Base-by-base conservation (phyloP, 495 filamentous ascomycete genomes). In the Penicillium silybi region DNA sequence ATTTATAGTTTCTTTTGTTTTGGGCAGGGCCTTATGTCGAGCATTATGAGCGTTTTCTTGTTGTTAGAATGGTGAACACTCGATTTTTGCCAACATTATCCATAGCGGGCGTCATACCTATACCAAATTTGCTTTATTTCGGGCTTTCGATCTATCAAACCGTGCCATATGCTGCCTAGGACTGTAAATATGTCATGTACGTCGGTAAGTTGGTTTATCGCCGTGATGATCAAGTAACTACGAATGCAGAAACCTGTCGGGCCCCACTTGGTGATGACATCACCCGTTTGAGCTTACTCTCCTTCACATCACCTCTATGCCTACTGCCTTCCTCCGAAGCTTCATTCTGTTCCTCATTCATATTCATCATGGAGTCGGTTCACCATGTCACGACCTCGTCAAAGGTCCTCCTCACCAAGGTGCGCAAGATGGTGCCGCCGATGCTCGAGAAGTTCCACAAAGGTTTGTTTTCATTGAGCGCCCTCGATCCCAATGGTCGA, bases 371-470 rank as follows among this genome's bases (percentile, higher is more conserved):
- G 67, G 71, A 74, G 49, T 61, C 69, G 4, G 62, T 62, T 39
- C 72, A 75, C 40, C 81, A 81, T 64, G 72, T 84, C 38, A 72
- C 78, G 26, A 63, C 68, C 46, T 70, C 80, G 3, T 85, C 84
- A n/a, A 85, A 85, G 68, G 85, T 88, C 49, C 74, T 96, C 26
- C 77, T 98, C 19, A 65, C 73, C 44, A 90, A 88, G 66, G 91
- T 92, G 64, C 86, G 87, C 76, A 90, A 87, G 68, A 87, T 98
- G 68, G 81, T 98, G 41, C 93, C 93, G 38, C 93, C 93, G 8
- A 87, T 98, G 86, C 81, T 97, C 10, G 90, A 93, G 63, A 91
- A 82, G 54, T 97, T 98, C 64, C 93, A 98, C 68, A 98, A 98
- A 85, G 93, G 92, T 91, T 61, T 44, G 50, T 52, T 54, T 39